These are phyloP conservation scores for Erodium texanum DNA, from an alignment of 441 rosid species.

Conservation along the genomic window DNA sequence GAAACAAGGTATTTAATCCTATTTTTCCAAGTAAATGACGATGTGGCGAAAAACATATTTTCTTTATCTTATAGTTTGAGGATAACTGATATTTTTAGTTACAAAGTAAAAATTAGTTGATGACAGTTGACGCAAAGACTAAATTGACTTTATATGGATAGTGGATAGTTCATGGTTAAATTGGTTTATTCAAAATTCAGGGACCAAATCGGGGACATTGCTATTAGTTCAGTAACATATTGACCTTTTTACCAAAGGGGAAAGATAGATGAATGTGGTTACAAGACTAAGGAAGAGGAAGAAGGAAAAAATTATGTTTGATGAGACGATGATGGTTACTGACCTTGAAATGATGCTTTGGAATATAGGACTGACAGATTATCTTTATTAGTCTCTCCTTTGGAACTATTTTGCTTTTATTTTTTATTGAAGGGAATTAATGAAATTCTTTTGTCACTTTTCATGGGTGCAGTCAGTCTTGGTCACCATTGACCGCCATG, in stretches of 20 bases:
- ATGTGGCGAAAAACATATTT: background rate
- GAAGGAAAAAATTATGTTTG: background rate
- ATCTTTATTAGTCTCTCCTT: background rate
- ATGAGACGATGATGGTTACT: background rate
- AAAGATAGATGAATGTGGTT: background rate
- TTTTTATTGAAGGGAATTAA: background rate
- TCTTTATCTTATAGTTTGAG: background rate
- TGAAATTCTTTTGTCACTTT: background rate
- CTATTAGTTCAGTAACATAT: background rate
- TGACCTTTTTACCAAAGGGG: background rate
- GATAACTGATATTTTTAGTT: background rate
- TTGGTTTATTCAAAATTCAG: background rate
- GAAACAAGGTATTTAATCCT: too few species aligned
- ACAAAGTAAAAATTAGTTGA: too few species aligned
- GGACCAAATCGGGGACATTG: background rate
- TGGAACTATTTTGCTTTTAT: background rate
- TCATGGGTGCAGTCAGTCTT: constrained; percentile 67
- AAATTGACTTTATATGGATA: too few species aligned
- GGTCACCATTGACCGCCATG: constrained; percentile 88
- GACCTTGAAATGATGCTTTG: background rate
- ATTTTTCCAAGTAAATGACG: background rate
- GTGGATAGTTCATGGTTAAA: too few species aligned
- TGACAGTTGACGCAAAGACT: background rate
- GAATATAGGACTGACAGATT: background rate
- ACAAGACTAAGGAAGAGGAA: background rate